Evolutionary conservation across 345 rosid genomes (phyloP).

Genomic region (Jatropha curcas): DNA sequence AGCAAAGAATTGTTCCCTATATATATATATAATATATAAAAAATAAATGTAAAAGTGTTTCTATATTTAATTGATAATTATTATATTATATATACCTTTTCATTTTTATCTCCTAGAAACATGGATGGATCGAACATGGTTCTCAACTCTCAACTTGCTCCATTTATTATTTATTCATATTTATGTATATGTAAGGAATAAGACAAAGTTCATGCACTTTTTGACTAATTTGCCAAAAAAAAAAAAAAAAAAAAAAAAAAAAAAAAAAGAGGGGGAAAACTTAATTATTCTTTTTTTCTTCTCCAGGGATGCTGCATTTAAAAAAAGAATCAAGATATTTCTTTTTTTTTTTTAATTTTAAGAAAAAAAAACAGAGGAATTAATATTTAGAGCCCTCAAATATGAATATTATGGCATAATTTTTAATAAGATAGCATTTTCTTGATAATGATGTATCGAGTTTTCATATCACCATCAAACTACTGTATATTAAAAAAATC

Average conservation of each 20-base stretch:
- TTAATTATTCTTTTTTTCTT: not conserved
- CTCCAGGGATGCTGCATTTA: not conserved
- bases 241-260: too few relatives aligned
- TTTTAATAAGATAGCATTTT: too few relatives aligned
- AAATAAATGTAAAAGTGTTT: not conserved
- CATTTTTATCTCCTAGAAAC: too few relatives aligned
- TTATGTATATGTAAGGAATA: not conserved
- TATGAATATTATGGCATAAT: too few relatives aligned
- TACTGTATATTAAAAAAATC: too few relatives aligned
- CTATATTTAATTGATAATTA: too few relatives aligned
- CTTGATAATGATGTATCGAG: too few relatives aligned
- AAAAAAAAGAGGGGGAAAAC: too few relatives aligned
- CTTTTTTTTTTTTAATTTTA: not conserved
- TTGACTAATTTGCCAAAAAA: not conserved
- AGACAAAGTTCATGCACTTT: not conserved
- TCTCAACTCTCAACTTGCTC: slow-evolving; percentile 29
- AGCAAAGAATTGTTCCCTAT: slow-evolving; percentile 4
- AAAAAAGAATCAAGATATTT: not conserved
- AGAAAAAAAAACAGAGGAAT: not conserved
- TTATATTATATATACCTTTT: too few relatives aligned
- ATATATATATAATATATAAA: too few relatives aligned
- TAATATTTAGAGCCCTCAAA: not conserved
- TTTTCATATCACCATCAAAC: too few relatives aligned
- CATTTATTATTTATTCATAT: not conserved
- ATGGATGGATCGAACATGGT: slow-evolving; percentile 31